These are phyloP conservation scores for Triticum turgidum DNA, from an alignment of 176 grass and related monocot genomes.

Conservation along the genomic window DNA sequence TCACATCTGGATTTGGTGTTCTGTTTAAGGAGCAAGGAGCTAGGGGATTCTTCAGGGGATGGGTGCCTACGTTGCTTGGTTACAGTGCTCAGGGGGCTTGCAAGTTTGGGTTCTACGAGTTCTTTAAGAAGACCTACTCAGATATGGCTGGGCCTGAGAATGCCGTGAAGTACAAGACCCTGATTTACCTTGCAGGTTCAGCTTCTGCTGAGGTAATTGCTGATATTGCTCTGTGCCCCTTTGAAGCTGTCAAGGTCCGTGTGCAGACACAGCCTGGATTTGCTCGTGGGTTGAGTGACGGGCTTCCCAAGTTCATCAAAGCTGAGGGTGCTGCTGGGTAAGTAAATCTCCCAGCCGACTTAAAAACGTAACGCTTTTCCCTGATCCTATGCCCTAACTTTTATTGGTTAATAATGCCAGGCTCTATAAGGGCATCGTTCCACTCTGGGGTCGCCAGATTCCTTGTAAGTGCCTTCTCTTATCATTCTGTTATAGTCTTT, in stretches of 20 bases:
- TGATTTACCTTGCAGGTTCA: conserved; percentile 96
- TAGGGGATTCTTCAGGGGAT: conserved; percentile 85
- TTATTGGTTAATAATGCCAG: conserved; percentile 35
- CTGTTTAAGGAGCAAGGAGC: conserved; percentile 85
- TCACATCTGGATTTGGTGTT: conserved; percentile 83
- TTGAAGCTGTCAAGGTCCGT: conserved; percentile 97
- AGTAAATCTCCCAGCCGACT: neutral
- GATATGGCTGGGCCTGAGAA: conserved; percentile 91
- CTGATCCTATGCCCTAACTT: neutral
- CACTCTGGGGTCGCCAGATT: conserved; percentile 88
- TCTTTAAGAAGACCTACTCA: conserved; percentile 99
- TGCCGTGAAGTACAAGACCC: conserved; percentile 91
- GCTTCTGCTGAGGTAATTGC: conserved; percentile 99
- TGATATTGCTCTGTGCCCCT: conserved; percentile 91
- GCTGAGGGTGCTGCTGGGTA: conserved; percentile 85
- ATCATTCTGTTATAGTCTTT: neutral
- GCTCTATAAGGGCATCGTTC: conserved; percentile 90
- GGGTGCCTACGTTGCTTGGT: conserved; percentile 94
- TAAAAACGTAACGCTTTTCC: neutral
- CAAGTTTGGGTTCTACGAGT: conserved; percentile 96
- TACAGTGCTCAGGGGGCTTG: conserved; percentile 96
- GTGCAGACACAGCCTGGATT: conserved; percentile 98
- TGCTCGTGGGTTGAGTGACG: conserved; percentile 86
- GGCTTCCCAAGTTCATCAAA: conserved; percentile 86
- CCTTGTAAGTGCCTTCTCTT: conserved; percentile 58